Base-by-base conservation (phyloP, 768 basidiomycete genomes). In the Leccinum pellstonianum region DNA sequence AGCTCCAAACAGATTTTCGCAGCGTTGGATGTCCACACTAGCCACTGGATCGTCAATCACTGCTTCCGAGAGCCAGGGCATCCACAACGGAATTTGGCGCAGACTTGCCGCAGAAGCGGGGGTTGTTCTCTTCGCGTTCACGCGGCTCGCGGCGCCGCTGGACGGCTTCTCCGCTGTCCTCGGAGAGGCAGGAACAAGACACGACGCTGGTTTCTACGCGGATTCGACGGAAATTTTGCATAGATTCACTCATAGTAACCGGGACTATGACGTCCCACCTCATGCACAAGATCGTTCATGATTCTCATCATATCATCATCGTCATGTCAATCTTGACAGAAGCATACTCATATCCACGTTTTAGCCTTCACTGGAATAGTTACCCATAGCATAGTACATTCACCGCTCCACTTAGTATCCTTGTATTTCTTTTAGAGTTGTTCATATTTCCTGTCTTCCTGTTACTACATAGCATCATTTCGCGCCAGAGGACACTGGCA, bases 1-100 rank as follows among this genome's bases (percentile, higher is more conserved):
- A 14, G 4, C 12, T 4, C 23, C 25, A 25, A 19, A 41, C 38
- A 66, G 64, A 52, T 80, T 49, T 74, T 87, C 17, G 84, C 84
- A 21, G 86, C 86, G 1, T 71, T 87, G 21, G 86, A 87, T 64
- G 79, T 82, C 7, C 77, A 82, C 55, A 83, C 83, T 4, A 75
- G 79, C 7, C 75, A 78, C 53, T 82, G 73, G 73, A 79, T 84
- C 27, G 27, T 27, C 27, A 27, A 27, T 27, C 27, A 27, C 7
- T 27, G 27, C 27, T 27, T 27, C 27, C 27, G 27, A 27, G 27
- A 49, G 38, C 51, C 21, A 57, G 21, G 23, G 52, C 66, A 33
- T 55, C 69, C 29, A 54, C 59, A 25, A 52, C 63, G 12, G 70
- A 70, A 52, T 70, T 74, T 52, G 75, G 69, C 51, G 49, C 60